Percentiles rank a stretch among this genome's conserved stretches.
Conservation (phyloP, 306 rosid species). For the Cicer yamashitae region DNA sequence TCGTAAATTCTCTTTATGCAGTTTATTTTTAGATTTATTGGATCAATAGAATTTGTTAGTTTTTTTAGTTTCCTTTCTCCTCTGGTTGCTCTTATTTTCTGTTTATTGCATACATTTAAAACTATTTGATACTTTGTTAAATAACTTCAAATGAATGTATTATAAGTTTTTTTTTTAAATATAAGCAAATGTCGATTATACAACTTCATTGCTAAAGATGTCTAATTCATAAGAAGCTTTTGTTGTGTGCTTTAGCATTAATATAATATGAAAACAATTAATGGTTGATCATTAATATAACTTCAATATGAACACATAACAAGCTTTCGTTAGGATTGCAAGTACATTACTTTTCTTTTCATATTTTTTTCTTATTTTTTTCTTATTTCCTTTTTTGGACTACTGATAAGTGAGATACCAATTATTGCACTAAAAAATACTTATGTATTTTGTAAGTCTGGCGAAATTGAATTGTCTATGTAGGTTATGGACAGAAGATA, state of each 20-base stretch:
- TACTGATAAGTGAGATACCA: not conserved
- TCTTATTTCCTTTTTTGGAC: not conserved
- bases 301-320: not conserved
- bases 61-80: not conserved
- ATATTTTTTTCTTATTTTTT: conserved; percentile 6
- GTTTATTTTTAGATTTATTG: not conserved
- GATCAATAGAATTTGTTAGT: not conserved
- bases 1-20: not conserved
- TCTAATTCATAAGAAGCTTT: not conserved
- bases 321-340: not conserved
- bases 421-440: not conserved
- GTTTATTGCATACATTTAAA: not conserved
- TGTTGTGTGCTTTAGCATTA: not conserved
- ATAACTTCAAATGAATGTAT: not conserved
- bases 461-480: not conserved
- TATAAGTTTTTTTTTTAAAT: not conserved
- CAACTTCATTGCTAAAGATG: not conserved
- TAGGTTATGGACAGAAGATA: conserved; percentile 1
- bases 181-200: not conserved
- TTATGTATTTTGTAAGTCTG: not conserved
- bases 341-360: not conserved
- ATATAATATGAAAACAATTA: not conserved
- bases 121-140: not conserved
- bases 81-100: not conserved
- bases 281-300: not conserved